Percentiles rank a stretch among this genome's conserved stretches.
phyloP scores from a whole-genome alignment of 2,329 filamentous ascomycete species.

The Aureobasidium sp. region DNA sequence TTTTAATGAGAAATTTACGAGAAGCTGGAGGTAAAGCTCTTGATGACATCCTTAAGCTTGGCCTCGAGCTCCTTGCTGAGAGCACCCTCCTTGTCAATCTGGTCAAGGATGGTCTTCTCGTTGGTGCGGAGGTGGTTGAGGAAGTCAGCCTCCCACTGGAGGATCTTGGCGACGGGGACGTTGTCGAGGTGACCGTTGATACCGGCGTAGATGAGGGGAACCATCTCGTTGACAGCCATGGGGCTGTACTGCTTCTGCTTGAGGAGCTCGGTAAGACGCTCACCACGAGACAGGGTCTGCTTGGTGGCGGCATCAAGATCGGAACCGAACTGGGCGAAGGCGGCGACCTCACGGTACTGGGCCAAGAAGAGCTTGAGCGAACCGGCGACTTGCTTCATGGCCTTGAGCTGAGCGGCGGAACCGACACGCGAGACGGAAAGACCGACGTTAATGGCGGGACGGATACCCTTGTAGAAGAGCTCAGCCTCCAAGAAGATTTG shows the following conservation, averaged over 20 bases:
- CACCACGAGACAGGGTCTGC: slow-evolving; percentile 96
- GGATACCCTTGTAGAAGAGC: slow-evolving; percentile 99
- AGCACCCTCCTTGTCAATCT: slow-evolving; percentile 91
- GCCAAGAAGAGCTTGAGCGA: slow-evolving; percentile 99
- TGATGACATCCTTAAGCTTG: slow-evolving; percentile 69
- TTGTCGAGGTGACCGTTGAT: slow-evolving; percentile 91
- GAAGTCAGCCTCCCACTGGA: slow-evolving; percentile 92
- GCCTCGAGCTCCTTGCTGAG: slow-evolving; percentile 90
- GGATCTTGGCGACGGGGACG: slow-evolving; percentile 84
- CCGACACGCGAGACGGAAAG: slow-evolving; percentile 99
- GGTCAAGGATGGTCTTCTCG: slow-evolving; percentile 72
- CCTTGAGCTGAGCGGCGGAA: slow-evolving; percentile 98
- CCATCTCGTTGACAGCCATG: slow-evolving; percentile 99
- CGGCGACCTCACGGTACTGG: slow-evolving; percentile 99
- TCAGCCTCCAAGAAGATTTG: slow-evolving; percentile 99
- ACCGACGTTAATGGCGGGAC: slow-evolving; percentile 99
- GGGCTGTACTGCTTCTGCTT: slow-evolving; percentile 99
- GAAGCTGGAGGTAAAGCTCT: slow-evolving; percentile 92
- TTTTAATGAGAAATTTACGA: slow-evolving; percentile 28
- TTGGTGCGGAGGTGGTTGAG: slow-evolving; percentile 84
- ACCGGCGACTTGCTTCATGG: slow-evolving; percentile 99
- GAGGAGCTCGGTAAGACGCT: slow-evolving; percentile 95
- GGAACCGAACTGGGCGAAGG: slow-evolving; percentile 99
- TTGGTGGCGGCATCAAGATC: slow-evolving; percentile 98
- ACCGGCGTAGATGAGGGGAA: slow-evolving; percentile 98